These are phyloP conservation scores for Kodamaea sp. DNA, from an alignment of 1,139 yeast species.

Conservation along the genomic window DNA sequence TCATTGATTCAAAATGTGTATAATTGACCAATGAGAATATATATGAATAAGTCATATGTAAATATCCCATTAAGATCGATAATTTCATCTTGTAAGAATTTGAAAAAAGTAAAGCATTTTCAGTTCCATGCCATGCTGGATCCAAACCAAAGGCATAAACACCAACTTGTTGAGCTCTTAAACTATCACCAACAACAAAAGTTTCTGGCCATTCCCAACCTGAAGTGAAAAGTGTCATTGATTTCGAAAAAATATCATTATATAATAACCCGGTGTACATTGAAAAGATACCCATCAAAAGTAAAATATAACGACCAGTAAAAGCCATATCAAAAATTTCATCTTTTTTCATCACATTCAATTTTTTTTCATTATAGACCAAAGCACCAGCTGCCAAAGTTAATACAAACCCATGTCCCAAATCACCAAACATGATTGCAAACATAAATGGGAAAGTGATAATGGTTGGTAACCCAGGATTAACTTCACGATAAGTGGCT, in stretches of 20 bases:
- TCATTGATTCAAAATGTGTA: constrained; percentile 50
- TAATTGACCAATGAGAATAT: constrained; percentile 67
- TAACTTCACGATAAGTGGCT: constrained; percentile 73
- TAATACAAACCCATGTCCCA: constrained; percentile 74
- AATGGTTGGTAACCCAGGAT: constrained; percentile 76
- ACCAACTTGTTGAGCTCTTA: constrained; percentile 54
- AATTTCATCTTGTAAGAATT: constrained; percentile 82
- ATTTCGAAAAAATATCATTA: constrained; percentile 72
- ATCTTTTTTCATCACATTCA: constrained; percentile 61
- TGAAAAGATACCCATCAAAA: constrained; percentile 74
- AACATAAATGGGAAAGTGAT: constrained; percentile 84
- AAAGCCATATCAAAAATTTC: constrained; percentile 83
- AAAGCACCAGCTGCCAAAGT: constrained; percentile 55
- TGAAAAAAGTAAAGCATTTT: constrained; percentile 66
- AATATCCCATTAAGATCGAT: constrained; percentile 74
- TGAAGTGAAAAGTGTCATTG: constrained; percentile 67
- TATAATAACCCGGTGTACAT: constrained; percentile 76
- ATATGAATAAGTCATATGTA: constrained; percentile 74
- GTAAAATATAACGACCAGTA: constrained; percentile 67
- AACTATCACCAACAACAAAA: constrained; percentile 55
- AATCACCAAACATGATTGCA: constrained; percentile 85
- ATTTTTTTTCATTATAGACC: constrained; percentile 58
- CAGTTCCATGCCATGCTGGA: constrained; percentile 81
- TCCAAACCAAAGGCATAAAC: constrained; percentile 68
- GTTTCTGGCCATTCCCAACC: constrained; percentile 75